phyloP scores from a whole-genome alignment of 495 filamentous ascomycete species.

The Physcia stellaris region DNA sequence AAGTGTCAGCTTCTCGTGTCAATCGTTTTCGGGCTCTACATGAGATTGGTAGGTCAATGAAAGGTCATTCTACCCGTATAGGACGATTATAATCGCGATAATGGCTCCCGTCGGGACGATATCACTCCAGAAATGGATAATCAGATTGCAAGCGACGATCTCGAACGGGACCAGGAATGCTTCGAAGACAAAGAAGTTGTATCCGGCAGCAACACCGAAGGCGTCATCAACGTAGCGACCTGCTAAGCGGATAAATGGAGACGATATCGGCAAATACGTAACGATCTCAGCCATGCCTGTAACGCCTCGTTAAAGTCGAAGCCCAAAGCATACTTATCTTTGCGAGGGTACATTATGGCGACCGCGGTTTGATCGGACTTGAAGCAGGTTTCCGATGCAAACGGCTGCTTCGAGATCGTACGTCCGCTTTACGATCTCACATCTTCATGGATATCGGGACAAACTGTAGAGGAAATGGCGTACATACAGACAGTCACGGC shows the following conservation, averaged over 20 bases:
- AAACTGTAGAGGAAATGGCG: too few species aligned
- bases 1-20: neutral
- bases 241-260: constrained; percentile 72
- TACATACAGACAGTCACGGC: constrained; percentile 49
- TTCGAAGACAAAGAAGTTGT: constrained; percentile 58
- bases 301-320: constrained; percentile 3
- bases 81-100: constrained; percentile 28
- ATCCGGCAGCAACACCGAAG: constrained; percentile 45
- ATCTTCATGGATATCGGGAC: too few species aligned
- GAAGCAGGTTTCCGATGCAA: too few species aligned
- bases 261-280: constrained; percentile 66
- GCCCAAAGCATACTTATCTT: too few species aligned
- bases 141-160: constrained; percentile 29
- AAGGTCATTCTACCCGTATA: constrained; percentile 31
- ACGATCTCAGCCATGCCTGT: constrained; percentile 67
- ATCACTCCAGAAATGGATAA: constrained; percentile 34
- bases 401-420: too few species aligned
- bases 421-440: too few species aligned
- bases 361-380: too few species aligned
- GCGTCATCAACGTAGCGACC: constrained; percentile 65
- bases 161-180: constrained; percentile 31
- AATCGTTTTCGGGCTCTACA: too few species aligned
- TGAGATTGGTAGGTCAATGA: neutral
- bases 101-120: constrained; percentile 29
- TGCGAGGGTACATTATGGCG: too few species aligned